Evolutionary conservation across 495 filamentous ascomycete genomes (phyloP), one percentile per base, ranked within the genome.

Genomic region (Trichoderma gamsii): DNA sequence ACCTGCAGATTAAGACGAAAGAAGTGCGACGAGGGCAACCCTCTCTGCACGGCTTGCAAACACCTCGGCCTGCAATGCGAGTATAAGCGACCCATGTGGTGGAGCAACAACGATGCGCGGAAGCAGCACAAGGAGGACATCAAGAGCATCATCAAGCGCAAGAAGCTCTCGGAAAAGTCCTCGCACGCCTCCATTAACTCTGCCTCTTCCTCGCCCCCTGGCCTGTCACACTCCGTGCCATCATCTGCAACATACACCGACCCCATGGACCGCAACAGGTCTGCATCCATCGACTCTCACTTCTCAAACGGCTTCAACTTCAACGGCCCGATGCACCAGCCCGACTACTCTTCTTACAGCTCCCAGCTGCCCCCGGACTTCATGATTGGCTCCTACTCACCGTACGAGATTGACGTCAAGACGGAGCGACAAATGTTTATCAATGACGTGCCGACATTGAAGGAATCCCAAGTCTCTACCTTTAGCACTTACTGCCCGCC

Each of bases 61-160:
- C 90, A 97, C 73, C 87, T 99, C 52, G 87, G 88, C 12, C 84
- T 99, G 27, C 81, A 81, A 69, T 99, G 95, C 79, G 92, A 99
- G 82, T 99, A 97, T 79, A 96, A 97, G 84, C 83, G 93, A 74
- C 94, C 95, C 13, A 86, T 91, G 76, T 99, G 95, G 95, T 99
- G 95, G 95, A 91, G 88, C 77, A 97, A 90, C 81, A 88, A 90
- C 72, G 92, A 96, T 70, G 87, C 89, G 78, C 84, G 95, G 69
- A 86, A 88, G 72, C 76, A 88, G 29, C 92, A 97, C 75, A 99
- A 99, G 83, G 95, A 97, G 75, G 81, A 86, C 25, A 93, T 99
- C 81, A 99, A 99, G 85, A 89, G 89, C 80, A 92, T 93, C 78
- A 99, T 99, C 81, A 96, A 96, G 85, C 87, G 92, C 67, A 97